Base-by-base conservation (phyloP, 2,329 filamentous ascomycete genomes). In the Botrytis fabae region DNA sequence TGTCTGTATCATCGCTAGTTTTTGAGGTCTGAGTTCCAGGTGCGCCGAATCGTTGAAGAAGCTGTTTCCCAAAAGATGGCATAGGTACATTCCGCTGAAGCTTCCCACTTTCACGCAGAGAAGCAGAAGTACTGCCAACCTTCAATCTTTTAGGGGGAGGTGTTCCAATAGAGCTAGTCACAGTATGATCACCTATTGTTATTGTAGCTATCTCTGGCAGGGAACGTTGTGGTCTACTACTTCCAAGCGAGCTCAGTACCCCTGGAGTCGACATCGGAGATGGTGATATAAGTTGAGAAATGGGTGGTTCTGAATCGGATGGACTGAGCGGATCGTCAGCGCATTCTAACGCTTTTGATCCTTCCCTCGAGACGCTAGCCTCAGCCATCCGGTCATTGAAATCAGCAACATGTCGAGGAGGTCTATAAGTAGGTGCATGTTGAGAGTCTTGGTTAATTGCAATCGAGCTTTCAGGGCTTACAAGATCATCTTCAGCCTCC, bases 171-270 rank as follows among this genome's bases (percentile, higher is more conserved):
- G 77, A 76, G 51, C 79, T 80, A 10, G 77, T 81, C 22, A 79
- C 73, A 4, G 79, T 81, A 40, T 80, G 77, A 44, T 80, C 76
- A 28, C 79, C 80, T 70, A 81, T 81, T 5, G 78, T 81, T 57
- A 81, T 81, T 22, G 79, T 81, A 25, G 80, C 80, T n/a, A 77
- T 76, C 70, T 80, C 77, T 57, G 75, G 54, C 70, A 74, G 74
- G n/a, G 72, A 65, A 70, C 76, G 73, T 62, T 76, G 72, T 48
- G 73, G 60, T 72, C 74, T 76, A 38, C 78, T 38, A 48, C 64
- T 74, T 46, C 76, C 74, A 70, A 79, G 74, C 70, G 74, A 72
- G 78, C 76, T 77, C 9, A 77, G 73, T 38, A 79, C 71, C 7
- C 76, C 76, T 38, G 77, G 66, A 7, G 76, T 68, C 22, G 76